phyloP scores from a whole-genome alignment of 1,139 yeast species.

The Eremothecium coryli region DNA sequence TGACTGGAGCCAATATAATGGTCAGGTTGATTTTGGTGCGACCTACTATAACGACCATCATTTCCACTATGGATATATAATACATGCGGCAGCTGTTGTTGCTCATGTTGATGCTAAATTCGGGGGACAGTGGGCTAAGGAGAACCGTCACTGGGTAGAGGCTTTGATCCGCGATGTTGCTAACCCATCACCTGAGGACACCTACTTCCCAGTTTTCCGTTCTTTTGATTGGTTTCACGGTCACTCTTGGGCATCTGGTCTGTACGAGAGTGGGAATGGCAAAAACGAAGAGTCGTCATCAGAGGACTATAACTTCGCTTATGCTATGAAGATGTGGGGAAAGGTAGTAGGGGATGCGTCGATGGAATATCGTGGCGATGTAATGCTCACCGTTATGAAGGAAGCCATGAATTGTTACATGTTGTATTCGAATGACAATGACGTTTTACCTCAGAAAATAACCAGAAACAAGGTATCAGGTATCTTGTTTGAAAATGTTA shows the following conservation, averaged over 20 bases:
- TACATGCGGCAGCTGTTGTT: constrained; percentile 70
- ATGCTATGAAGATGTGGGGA: constrained; percentile 81
- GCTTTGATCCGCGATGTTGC: constrained; percentile 66
- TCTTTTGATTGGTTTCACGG: constrained; percentile 76
- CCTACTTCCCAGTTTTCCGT: constrained; percentile 65
- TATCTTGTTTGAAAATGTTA: constrained; percentile 54
- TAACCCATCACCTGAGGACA: constrained; percentile 54
- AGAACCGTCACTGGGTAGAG: constrained; percentile 59
- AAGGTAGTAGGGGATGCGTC: constrained; percentile 54
- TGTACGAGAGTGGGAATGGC: constrained; percentile 63
- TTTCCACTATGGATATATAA: constrained; percentile 70
- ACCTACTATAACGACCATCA: constrained; percentile 72
- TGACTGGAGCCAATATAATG: constrained; percentile 40
- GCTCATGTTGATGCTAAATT: constrained; percentile 52
- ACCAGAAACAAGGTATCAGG: constrained; percentile 65
- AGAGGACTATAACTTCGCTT: constrained; percentile 73
- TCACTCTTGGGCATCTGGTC: constrained; percentile 80
- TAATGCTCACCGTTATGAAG: constrained; percentile 59
- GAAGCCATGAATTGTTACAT: constrained; percentile 58
- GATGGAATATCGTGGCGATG: constrained; percentile 72
- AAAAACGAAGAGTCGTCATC: constrained; percentile 73
- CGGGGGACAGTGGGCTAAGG: constrained; percentile 60
- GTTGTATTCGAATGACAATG: constrained; percentile 48
- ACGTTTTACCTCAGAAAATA: constrained; percentile 48
- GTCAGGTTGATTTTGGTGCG: constrained; percentile 52